Evolutionary conservation across 805 yeast species (phyloP), one percentile per base, ranked within the genome.

Genomic region (Starmerella bombicola): DNA sequence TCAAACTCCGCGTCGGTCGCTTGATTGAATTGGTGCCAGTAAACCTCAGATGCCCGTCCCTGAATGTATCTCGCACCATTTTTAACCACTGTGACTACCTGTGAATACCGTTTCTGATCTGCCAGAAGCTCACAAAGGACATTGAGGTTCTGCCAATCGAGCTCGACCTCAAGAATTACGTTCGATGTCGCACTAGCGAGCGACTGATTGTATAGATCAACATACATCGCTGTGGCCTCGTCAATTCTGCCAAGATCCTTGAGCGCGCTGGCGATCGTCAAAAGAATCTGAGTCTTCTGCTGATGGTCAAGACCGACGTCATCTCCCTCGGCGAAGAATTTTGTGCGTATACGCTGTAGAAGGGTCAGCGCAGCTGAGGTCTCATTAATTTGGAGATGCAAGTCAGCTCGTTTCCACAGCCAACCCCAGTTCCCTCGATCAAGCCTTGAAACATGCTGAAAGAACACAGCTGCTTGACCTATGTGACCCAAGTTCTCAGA

Each of bases 121-220:
- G 75, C 80, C 52, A 80, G 80, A 29, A 88, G 63, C 53, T 91
- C 97, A 7, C 81, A 70, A 32, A 88, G 64, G 44, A 84, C 82
- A 53, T 91, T 88, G 35, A 88, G 66, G 45, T 82, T 86, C 0
- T 93, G 79, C 93, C 94, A 91, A 36, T 76, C 84, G 57, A 88
- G 91, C 36, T 26, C 42, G 10, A 48, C 48, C 33, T 48, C 18
- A 42, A 70, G 52, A n/a, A n/a, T n/a, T 4, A 21, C 20, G 12
- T 10, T 4, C 10, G 21, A 1, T 30, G 12, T 6, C 10, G 24
- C 41, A 24, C 18, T 19, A 13, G 33, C 20, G 4, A 40, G 19
- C 37, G 22, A 47, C 40, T 25, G 47, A 4, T 47, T 48, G 26
- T 47, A 56, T 4, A 49, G 41, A 15, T 44, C 47, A 28, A 45